Base-by-base conservation (phyloP, 371 early-diverging fungal genomes). In the Actinomortierella ambigua region DNA sequence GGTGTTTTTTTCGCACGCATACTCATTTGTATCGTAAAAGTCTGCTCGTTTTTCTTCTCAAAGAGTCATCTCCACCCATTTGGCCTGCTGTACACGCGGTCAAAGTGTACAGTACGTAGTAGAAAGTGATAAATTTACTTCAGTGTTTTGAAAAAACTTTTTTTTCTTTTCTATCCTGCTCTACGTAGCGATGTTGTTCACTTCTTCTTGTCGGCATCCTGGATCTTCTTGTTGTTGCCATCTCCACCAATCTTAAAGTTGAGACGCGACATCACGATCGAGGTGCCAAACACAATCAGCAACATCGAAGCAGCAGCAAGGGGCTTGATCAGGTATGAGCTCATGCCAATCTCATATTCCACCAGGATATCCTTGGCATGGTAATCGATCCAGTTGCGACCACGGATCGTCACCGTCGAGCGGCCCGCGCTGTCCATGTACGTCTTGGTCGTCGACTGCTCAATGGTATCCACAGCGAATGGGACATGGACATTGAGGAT, bases 341-440 rank as follows among this genome's bases (percentile, higher is more conserved):
- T 6, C 26, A 18, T 18, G 2, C 55, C 28, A 51, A 43, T 49
- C 55, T 73, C 75, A 43, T 67, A 73, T 52, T 67, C 75, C 48
- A 73, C 57, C 23, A 60, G 57, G 53, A 86, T 63, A 48, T 76
- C 76, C 50, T 80, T 76, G 22, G 77, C 82, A 61, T 87, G 87
- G 24, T 90, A 90, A 54, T 82, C 84, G 20, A 90, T 83, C 18
- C 89, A 75, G 55, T 90, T 90, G 54, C 66, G 59, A 69, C 89
- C 91, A 28, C 81, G 75, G 53, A 93, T 78, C 2, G 81, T 77
- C 18, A 92, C 73, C 58, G 83, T 82, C n/a, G 84, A 82, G n/a
- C 92, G 88, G 20, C 93, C 93, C 44, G 87, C 86, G 11, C 91
- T 85, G 79, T 93, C 93, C 68, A 93, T 84, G 77, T 90, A 90